phyloP scores from a whole-genome alignment of 768 basidiomycete species.

The Lactarius akahatsu region DNA sequence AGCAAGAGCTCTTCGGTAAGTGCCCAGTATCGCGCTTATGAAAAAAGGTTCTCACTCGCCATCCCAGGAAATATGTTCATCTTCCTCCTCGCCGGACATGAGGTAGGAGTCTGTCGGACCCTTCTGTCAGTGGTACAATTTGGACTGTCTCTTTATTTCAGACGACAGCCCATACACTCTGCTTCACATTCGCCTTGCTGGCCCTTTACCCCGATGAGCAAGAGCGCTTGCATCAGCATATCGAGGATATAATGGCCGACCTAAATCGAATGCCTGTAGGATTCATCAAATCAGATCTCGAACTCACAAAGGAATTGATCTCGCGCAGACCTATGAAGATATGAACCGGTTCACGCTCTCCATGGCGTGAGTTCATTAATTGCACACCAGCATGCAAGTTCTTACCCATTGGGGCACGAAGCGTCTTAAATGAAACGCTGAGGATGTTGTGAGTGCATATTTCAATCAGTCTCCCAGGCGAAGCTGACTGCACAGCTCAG shows the following conservation, averaged over 20 bases:
- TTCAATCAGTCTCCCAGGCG: background rate
- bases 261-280: slow-evolving; percentile 30
- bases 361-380: slow-evolving; percentile 24
- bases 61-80: slow-evolving; percentile 35
- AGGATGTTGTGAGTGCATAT: slow-evolving; percentile 38
- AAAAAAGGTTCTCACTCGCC: background rate
- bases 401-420: slow-evolving; percentile 26
- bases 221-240: slow-evolving; percentile 40
- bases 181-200: slow-evolving; percentile 42
- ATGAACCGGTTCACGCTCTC: slow-evolving; percentile 29
- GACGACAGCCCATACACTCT: slow-evolving; percentile 42
- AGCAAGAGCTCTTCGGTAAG: too few relatives aligned
- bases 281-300: background rate
- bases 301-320: background rate
- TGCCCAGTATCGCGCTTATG: background rate
- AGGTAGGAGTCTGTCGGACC: slow-evolving; percentile 24
- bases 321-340: slow-evolving; percentile 30
- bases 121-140: background rate
- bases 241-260: slow-evolving; percentile 36
- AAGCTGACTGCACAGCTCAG: background rate
- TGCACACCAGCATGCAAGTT: background rate
- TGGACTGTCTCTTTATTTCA: slow-evolving; percentile 17
- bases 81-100: slow-evolving; percentile 38
- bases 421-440: slow-evolving; percentile 52
- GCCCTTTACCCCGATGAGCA: slow-evolving; percentile 46